phyloP scores from a whole-genome alignment of 2,329 filamentous ascomycete genomes.

The Mycogone perniciosa region DNA sequence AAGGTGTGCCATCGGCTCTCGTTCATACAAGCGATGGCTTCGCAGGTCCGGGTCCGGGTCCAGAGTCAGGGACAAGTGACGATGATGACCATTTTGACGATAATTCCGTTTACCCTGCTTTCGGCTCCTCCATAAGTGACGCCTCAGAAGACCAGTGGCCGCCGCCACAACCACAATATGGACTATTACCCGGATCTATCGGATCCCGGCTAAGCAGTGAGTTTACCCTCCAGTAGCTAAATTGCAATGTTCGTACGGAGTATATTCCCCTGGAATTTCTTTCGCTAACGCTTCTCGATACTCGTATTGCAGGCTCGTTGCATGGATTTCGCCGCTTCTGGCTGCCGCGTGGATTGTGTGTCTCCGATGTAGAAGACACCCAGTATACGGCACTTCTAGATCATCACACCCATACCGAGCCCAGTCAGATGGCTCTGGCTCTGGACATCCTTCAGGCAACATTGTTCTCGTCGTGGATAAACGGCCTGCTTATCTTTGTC shows the following conservation, averaged over 20 bases:
- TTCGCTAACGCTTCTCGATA: background rate
- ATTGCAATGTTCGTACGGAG: background rate
- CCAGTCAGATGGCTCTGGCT: constrained; percentile 9
- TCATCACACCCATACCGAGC: background rate
- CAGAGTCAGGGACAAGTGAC: background rate
- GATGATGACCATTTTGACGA: background rate
- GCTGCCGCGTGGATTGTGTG: background rate
- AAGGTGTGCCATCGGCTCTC: background rate
- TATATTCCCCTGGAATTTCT: background rate
- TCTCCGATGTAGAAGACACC: background rate
- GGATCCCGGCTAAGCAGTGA: background rate
- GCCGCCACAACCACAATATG: background rate
- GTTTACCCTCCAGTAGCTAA: background rate
- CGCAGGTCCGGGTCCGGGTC: no score
- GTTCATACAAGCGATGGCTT: background rate
- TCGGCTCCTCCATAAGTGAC: background rate
- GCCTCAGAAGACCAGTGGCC: background rate
- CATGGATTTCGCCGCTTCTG: background rate
- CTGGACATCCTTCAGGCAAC: constrained; percentile 20
- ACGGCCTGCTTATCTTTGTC: constrained; percentile 63
- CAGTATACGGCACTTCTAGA: constrained; percentile 1
- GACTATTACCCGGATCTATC: background rate
- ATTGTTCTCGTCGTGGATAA: constrained; percentile 45
- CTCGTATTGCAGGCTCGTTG: background rate
- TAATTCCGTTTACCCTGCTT: background rate